Evolutionary conservation across 495 filamentous ascomycete species (phyloP).

Genomic region (Aspergillus cavernicola): DNA sequence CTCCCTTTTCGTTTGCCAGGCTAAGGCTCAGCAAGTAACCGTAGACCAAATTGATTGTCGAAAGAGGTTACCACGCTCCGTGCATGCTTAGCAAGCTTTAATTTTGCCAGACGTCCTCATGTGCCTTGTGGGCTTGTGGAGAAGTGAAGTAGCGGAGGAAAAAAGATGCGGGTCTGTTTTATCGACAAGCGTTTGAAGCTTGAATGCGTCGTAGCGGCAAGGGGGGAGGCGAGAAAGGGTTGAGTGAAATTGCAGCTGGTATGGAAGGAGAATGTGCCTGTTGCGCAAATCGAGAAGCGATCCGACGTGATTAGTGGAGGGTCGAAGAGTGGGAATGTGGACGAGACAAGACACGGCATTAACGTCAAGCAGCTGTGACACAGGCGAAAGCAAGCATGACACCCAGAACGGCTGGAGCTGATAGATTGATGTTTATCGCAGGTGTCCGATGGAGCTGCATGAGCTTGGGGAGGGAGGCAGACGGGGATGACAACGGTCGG

Average conservation of each 20-base stretch:
- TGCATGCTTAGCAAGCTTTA: slow-evolving; percentile 49
- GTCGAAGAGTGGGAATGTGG: slow-evolving; percentile 39
- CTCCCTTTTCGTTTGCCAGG: slow-evolving; percentile 35
- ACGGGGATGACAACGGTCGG: slow-evolving; percentile 11
- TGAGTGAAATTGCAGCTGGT: slow-evolving; percentile 24
- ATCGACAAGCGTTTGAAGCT: slow-evolving; percentile 28
- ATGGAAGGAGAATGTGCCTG: slow-evolving; percentile 39
- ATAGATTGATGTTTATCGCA: slow-evolving; percentile 17
- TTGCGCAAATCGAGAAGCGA: slow-evolving; percentile 32
- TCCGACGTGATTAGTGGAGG: slow-evolving; percentile 36
- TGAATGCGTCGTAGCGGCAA: slow-evolving; percentile 39
- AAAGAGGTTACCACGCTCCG: slow-evolving; percentile 42
- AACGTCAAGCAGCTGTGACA: slow-evolving; percentile 44
- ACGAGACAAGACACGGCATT: slow-evolving; percentile 41
- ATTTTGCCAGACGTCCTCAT: slow-evolving; percentile 43
- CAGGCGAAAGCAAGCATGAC: slow-evolving; percentile 41
- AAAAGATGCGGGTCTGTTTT: slow-evolving; percentile 15
- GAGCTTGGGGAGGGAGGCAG: slow-evolving; percentile 2
- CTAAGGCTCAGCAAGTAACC: slow-evolving; percentile 25
- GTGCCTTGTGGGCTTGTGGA: slow-evolving; percentile 25
- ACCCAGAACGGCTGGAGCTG: slow-evolving; percentile 23
- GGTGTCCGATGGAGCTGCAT: slow-evolving; percentile 11
- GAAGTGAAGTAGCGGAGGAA: slow-evolving; percentile 11
- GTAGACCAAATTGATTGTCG: slow-evolving; percentile 26
- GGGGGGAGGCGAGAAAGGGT: slow-evolving; percentile 32